A percentile compares a stretch with the other conserved stretches of the same genome.
These are phyloP conservation scores for Salix udensis DNA, from an alignment of 345 rosid species.

Conservation along the genomic window DNA sequence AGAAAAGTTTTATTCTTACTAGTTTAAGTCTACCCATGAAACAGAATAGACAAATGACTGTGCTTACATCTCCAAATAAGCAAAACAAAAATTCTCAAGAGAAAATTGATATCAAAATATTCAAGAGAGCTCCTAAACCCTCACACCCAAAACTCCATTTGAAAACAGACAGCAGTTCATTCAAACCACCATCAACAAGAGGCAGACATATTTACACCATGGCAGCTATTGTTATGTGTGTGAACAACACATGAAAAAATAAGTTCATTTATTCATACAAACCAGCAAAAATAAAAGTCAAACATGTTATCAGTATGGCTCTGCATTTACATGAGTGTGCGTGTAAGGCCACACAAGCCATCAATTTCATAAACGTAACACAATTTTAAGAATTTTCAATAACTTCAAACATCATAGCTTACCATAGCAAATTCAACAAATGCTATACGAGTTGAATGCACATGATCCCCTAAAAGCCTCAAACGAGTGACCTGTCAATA, in stretches of 20 bases:
- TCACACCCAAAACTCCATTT: background rate
- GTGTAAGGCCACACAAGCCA: background rate
- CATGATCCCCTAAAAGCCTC: slow-evolving; percentile 80
- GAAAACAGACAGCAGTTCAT: background rate
- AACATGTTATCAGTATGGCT: background rate
- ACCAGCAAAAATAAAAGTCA: background rate
- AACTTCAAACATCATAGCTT: slow-evolving; percentile 15
- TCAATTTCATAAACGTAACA: background rate
- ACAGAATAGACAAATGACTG: background rate
- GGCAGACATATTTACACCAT: background rate
- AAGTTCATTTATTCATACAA: background rate
- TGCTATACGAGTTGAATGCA: slow-evolving; percentile 84
- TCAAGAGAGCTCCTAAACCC: background rate
- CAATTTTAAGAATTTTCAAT: background rate
- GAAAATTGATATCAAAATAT: background rate
- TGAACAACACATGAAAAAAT: background rate
- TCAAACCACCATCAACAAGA: background rate
- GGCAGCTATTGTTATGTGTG: background rate
- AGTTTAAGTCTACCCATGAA: background rate
- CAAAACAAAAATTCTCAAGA: background rate
- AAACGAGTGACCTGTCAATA: slow-evolving; percentile 64
- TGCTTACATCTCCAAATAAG: background rate
- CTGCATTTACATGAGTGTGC: background rate
- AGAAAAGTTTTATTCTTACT: background rate
- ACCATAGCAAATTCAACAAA: slow-evolving; percentile 88